Evolutionary conservation across 192 early-diverging fungal genomes (phyloP).

Genomic region (Powellomyces hirtus): DNA sequence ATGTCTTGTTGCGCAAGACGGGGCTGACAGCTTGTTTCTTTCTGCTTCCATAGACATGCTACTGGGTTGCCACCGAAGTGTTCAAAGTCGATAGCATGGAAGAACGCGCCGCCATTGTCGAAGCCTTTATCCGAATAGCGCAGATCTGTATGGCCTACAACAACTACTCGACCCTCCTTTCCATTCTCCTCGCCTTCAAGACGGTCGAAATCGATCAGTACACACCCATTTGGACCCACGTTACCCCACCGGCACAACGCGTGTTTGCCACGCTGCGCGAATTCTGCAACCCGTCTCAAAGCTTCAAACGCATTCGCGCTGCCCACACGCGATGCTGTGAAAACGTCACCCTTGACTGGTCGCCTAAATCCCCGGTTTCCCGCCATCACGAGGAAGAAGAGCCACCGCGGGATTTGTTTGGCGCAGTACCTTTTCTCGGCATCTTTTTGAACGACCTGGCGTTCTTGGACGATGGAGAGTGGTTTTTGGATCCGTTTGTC

Average conservation of each 20-base stretch:
- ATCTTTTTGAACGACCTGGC: conserved; percentile 21
- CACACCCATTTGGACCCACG: background rate
- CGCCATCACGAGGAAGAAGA: too few species aligned
- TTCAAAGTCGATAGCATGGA: background rate
- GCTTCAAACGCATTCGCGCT: background rate
- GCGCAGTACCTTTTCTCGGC: conserved; percentile 24
- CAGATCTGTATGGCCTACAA: conserved; percentile 2
- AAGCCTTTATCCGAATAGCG: conserved; percentile 12
- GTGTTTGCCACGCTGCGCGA: background rate
- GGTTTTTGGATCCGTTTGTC: conserved; percentile 20
- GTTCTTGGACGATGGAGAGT: conserved; percentile 17
- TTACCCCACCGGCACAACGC: background rate
- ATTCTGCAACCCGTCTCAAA: conserved; percentile 1
- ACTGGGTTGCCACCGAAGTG: conserved; percentile 10
- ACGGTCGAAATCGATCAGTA: background rate
- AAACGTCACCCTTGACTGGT: background rate
- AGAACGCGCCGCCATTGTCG: background rate
- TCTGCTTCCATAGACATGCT: conserved; percentile 6
- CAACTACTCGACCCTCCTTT: conserved; percentile 22
- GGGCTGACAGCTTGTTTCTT: too few species aligned
- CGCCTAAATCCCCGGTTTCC: background rate
- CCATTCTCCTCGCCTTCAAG: conserved; percentile 18
- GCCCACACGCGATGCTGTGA: conserved; percentile 10
- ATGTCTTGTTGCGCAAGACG: too few species aligned
- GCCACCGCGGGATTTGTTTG: background rate